A percentile compares a stretch with the other conserved stretches of the same genome.
Evolutionary conservation across 345 rosid species (phyloP).

Genomic region (Bruguiera sexangula): DNA sequence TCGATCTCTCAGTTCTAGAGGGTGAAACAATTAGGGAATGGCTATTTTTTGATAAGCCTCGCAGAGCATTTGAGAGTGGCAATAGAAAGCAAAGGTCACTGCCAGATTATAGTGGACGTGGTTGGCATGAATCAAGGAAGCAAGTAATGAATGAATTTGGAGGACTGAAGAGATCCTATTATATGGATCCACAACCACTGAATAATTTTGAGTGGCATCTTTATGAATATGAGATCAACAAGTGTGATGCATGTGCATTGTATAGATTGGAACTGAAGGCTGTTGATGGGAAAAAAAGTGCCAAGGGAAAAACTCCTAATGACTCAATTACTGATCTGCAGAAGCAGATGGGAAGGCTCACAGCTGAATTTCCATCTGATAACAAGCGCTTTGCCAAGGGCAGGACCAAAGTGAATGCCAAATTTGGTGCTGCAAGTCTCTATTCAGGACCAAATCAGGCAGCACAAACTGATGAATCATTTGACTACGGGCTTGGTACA

Average conservation of each 20-base stretch:
- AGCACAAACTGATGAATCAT: constrained; percentile 45
- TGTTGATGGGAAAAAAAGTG: constrained; percentile 81
- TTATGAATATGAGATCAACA: constrained; percentile 92
- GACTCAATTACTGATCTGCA: constrained; percentile 89
- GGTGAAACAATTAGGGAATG: constrained; percentile 96
- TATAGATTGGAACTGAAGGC: constrained; percentile 94
- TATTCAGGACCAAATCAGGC: constrained; percentile 42
- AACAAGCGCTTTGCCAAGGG: constrained; percentile 72
- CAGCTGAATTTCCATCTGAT: constrained; percentile 79
- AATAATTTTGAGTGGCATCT: constrained; percentile 94
- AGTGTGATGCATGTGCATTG: constrained; percentile 89
- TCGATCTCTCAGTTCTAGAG: constrained; percentile 78
- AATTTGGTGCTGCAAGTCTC: constrained; percentile 26
- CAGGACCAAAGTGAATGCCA: constrained; percentile 53
- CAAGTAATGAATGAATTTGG: constrained; percentile 91
- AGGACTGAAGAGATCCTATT: constrained; percentile 93
- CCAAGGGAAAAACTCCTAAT: constrained; percentile 61
- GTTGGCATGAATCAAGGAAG: constrained; percentile 99
- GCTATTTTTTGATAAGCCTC: constrained; percentile 97
- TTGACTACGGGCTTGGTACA: constrained; percentile 51
- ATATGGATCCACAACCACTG: constrained; percentile 99
- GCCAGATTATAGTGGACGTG: constrained; percentile 96
- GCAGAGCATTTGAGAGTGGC: constrained; percentile 95
- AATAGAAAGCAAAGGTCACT: constrained; percentile 96
- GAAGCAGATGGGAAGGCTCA: constrained; percentile 93